phyloP scores from a whole-genome alignment of 1,139 yeast species.

The Nakaseomyces nivariensis region DNA sequence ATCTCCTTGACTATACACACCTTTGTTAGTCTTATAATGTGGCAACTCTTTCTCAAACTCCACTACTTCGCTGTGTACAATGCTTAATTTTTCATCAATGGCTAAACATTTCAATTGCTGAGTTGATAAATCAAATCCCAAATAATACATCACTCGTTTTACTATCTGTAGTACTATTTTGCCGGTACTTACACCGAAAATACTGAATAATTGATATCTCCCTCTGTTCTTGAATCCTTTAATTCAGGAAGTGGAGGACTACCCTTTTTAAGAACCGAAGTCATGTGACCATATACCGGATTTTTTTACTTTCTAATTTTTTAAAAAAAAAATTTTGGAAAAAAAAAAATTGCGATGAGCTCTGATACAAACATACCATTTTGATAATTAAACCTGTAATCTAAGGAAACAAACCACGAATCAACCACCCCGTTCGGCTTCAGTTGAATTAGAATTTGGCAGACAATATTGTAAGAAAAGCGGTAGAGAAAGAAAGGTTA shows the following conservation, averaged over 20 bases:
- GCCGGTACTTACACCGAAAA: neutral
- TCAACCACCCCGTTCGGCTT: too few species aligned
- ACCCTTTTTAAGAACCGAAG: too few species aligned
- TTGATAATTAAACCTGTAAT: too few species aligned
- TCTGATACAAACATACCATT: too few species aligned
- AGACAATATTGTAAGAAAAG: too few species aligned
- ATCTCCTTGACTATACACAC: conserved; percentile 48
- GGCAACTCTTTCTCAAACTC: conserved; percentile 62
- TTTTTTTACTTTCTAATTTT: too few species aligned
- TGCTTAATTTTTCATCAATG: conserved; percentile 44
- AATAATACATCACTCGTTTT: conserved; percentile 28
- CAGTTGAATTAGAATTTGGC: too few species aligned
- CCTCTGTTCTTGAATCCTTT: too few species aligned
- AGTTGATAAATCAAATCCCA: conserved; percentile 83
- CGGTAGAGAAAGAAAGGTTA: too few species aligned
- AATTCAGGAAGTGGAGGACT: too few species aligned
- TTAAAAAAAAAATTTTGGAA: neutral
- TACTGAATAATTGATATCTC: neutral
- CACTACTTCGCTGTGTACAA: conserved; percentile 49
- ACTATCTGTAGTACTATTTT: neutral
- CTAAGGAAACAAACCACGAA: too few species aligned
- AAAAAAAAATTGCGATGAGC: neutral
- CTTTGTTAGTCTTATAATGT: conserved; percentile 54
- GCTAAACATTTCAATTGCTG: conserved; percentile 78
- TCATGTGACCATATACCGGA: too few species aligned